A percentile compares a stretch with the other conserved stretches of the same genome.
phyloP scores from a whole-genome alignment of 768 basidiomycete genomes.

The Auriscalpium vulgare region DNA sequence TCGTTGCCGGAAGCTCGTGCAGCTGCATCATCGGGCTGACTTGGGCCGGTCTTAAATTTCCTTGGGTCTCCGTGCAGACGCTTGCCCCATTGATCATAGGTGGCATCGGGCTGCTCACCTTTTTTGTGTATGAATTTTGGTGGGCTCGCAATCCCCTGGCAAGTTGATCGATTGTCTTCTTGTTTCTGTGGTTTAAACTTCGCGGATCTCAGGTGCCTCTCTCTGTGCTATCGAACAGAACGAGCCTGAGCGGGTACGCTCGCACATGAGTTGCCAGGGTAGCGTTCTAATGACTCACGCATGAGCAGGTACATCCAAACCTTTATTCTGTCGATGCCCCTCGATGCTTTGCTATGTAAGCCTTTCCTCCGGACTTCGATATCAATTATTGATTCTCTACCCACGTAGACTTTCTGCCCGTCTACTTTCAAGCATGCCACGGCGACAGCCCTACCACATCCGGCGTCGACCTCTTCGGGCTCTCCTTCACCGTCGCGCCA shows the following conservation, averaged over 20 bases:
- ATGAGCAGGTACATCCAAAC: slow-evolving; percentile 20
- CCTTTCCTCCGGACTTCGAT: too few species aligned
- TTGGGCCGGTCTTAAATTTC: slow-evolving; percentile 26
- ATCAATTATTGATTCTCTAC: not conserved
- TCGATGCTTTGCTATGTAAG: slow-evolving; percentile 11
- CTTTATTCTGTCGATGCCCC: slow-evolving; percentile 8
- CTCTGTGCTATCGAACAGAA: slow-evolving; percentile 22
- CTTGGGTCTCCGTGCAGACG: slow-evolving; percentile 22
- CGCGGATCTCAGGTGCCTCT: slow-evolving; percentile 13
- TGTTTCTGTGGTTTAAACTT: too few species aligned
- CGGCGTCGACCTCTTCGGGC: slow-evolving; percentile 26
- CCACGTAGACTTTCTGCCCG: slow-evolving; percentile 28
- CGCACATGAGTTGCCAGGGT: not conserved
- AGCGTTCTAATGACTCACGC: too few species aligned
- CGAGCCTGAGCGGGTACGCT: slow-evolving; percentile 19
- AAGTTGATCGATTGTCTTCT: not conserved
- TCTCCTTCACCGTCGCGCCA: slow-evolving; percentile 23
- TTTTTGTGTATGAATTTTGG: slow-evolving; percentile 32
- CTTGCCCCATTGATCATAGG: slow-evolving; percentile 27
- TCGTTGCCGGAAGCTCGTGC: slow-evolving; percentile 10
- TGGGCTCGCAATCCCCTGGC: slow-evolving; percentile 25
- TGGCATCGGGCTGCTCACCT: slow-evolving; percentile 22
- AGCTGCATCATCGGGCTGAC: slow-evolving; percentile 14
- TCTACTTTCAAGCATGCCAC: slow-evolving; percentile 37
- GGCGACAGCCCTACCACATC: slow-evolving; percentile 26